A percentile compares a stretch with the other conserved stretches of the same genome.
Conservation (phyloP, 495 filamentous ascomycete genomes). For the Apodospora peruviana region DNA sequence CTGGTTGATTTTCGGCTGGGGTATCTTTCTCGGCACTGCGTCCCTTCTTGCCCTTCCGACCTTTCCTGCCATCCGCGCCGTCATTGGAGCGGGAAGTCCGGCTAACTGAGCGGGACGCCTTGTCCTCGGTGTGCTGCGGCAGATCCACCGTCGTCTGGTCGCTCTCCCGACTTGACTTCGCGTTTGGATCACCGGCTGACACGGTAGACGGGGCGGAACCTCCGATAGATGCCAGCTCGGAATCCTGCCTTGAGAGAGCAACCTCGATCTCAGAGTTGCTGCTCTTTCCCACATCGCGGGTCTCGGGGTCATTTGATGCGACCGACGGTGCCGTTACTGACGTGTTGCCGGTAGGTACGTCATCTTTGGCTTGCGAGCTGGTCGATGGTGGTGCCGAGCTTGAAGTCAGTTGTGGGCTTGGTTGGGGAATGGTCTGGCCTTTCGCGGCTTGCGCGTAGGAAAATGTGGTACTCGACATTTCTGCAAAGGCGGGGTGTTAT, state of each 20-base stretch:
- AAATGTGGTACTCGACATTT: slow-evolving; percentile 50
- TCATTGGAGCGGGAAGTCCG: slow-evolving; percentile 35
- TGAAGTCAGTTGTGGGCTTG: slow-evolving; percentile 54
- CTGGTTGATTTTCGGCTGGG: slow-evolving; percentile 36
- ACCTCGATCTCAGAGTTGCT: slow-evolving; percentile 16
- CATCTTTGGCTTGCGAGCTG: slow-evolving; percentile 58
- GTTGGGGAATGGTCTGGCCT: slow-evolving; percentile 56
- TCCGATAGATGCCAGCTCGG: slow-evolving; percentile 15
- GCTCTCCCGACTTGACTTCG: slow-evolving; percentile 14
- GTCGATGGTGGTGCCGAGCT: slow-evolving; percentile 62
- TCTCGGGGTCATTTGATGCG: slow-evolving; percentile 53
- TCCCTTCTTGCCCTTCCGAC: slow-evolving; percentile 43
- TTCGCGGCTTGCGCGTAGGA: slow-evolving; percentile 96
- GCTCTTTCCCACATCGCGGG: slow-evolving; percentile 27
- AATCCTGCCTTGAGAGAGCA: slow-evolving; percentile 15
- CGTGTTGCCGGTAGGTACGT: slow-evolving; percentile 45
- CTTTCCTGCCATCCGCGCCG: slow-evolving; percentile 35
- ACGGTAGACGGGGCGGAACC: slow-evolving; percentile 18
- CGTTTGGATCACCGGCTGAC: slow-evolving; percentile 20
- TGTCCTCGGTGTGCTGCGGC: slow-evolving; percentile 17
- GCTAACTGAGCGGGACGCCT: slow-evolving; percentile 24
- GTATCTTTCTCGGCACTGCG: slow-evolving; percentile 39
- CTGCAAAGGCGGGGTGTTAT: neutral
- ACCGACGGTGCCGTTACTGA: slow-evolving; percentile 47
- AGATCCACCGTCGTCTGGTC: slow-evolving; percentile 12